phyloP scores from a whole-genome alignment of 2,329 filamentous ascomycete genomes.

The Colletotrichum trifolii region DNA sequence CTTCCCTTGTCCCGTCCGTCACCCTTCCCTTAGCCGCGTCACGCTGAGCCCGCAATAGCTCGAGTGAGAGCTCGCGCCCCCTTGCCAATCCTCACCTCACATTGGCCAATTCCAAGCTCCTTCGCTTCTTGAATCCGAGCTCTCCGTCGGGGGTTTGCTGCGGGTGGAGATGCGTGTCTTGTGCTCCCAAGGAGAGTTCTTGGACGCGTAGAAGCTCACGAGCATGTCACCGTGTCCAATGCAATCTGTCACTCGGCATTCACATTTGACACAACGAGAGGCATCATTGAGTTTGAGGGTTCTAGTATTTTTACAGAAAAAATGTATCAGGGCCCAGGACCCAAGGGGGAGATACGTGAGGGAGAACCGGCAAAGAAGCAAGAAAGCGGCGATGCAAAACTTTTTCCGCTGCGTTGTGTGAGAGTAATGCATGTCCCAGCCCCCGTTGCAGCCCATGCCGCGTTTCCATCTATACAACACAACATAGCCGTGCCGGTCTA shows the following conservation, averaged over 20 bases:
- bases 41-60: slow-evolving; percentile 14
- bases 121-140: not conserved
- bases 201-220: too few species aligned
- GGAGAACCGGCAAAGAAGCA: slow-evolving; percentile 4
- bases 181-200: too few species aligned
- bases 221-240: rapidly evolving
- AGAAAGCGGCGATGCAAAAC: slow-evolving; percentile 29
- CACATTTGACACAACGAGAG: not conserved
- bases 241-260: not conserved
- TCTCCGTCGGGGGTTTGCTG: not conserved
- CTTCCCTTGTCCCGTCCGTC: slow-evolving; percentile 18
- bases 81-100: slow-evolving; percentile 30
- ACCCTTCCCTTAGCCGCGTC: slow-evolving; percentile 15
- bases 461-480: slow-evolving; percentile 36
- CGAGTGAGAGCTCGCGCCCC: slow-evolving; percentile 15
- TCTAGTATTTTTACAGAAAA: slow-evolving; percentile 38
- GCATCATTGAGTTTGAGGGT: slow-evolving; percentile 26
- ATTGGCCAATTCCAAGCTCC: slow-evolving; percentile 34
- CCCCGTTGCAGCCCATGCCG: slow-evolving; percentile 18
- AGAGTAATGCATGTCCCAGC: not conserved
- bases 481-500: slow-evolving; percentile 32
- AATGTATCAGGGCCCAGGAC: slow-evolving; percentile 35
- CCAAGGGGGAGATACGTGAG: slow-evolving; percentile 30
- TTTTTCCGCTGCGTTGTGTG: slow-evolving; percentile 11
- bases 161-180: slow-evolving; percentile 21